Conservation (phyloP, 139 green algal species). For the Chlorella sp. region DNA sequence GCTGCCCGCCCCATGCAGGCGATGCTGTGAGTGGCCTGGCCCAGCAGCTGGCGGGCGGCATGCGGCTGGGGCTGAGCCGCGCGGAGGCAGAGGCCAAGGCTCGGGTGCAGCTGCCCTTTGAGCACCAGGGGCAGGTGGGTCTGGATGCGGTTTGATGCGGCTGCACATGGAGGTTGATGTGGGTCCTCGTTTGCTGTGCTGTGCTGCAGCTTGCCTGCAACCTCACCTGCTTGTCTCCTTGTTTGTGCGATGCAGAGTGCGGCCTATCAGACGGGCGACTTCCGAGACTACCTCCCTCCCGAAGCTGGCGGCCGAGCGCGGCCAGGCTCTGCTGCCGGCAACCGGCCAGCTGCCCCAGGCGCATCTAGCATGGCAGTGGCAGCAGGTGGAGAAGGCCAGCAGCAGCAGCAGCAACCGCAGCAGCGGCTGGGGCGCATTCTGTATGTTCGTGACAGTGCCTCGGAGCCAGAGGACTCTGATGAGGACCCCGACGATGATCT, state of each 20-base stretch:
- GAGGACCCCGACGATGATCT: conserved; percentile 88
- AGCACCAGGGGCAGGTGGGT: conserved; percentile 66
- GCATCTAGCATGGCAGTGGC: neutral
- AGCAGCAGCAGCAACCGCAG: neutral
- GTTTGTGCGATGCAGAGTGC: neutral
- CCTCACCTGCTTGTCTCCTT: neutral
- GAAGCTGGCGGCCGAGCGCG: conserved; percentile 59
- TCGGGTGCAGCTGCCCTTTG: conserved; percentile 77
- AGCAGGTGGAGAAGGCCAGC: neutral
- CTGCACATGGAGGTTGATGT: no score
- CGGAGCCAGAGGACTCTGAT: conserved; percentile 76
- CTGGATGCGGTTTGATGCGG: no score
- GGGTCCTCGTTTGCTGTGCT: no score
- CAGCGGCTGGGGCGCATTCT: conserved; percentile 79
- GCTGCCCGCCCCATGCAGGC: neutral
- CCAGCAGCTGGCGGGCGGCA: conserved; percentile 31
- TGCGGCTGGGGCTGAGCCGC: conserved; percentile 40
- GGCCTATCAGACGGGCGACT: conserved; percentile 55
- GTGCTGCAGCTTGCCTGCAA: neutral
- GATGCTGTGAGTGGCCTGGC: neutral
- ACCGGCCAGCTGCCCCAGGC: neutral
- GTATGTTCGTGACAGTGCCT: conserved; percentile 79
- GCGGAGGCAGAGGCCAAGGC: conserved; percentile 59
- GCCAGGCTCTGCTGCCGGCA: neutral
- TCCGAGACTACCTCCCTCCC: conserved; percentile 68